phyloP scores from a whole-genome alignment of 345 rosid genomes.

The Sapria himalayana region DNA sequence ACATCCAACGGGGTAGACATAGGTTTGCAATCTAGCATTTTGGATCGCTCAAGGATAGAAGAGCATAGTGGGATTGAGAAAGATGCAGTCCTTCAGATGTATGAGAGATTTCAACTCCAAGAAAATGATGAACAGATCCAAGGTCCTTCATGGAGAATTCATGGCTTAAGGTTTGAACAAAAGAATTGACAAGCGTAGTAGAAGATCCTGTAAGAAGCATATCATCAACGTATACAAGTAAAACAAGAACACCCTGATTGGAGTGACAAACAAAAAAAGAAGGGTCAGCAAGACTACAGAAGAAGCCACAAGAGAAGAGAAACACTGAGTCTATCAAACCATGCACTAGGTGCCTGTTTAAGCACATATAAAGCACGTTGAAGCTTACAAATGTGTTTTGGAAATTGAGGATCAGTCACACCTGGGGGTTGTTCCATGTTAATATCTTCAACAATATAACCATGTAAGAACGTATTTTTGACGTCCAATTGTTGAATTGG shows the following conservation, averaged over 20 bases:
- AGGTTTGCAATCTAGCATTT: neutral
- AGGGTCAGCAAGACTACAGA: neutral
- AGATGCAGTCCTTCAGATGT: no score
- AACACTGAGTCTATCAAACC: neutral
- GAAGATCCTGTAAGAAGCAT: neutral
- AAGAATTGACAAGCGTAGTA: neutral
- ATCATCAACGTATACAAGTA: neutral
- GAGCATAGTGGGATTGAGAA: no score
- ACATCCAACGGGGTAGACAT: neutral
- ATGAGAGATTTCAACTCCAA: neutral
- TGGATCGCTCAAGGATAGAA: neutral
- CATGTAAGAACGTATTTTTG: neutral
- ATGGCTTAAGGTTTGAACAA: neutral
- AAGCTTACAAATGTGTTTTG: neutral
- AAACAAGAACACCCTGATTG: neutral
- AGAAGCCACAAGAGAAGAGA: neutral
- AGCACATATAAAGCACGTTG: neutral
- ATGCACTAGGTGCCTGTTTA: neutral
- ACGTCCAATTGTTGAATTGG: neutral
- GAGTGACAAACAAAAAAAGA: neutral
- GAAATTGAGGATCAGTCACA: neutral
- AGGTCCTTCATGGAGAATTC: neutral
- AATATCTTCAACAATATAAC: neutral
- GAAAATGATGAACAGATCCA: neutral
- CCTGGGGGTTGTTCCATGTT: neutral